These are phyloP conservation scores for Penicillium griseofulvum DNA, from an alignment of 2,329 filamentous ascomycete genomes.

Conservation along the genomic window DNA sequence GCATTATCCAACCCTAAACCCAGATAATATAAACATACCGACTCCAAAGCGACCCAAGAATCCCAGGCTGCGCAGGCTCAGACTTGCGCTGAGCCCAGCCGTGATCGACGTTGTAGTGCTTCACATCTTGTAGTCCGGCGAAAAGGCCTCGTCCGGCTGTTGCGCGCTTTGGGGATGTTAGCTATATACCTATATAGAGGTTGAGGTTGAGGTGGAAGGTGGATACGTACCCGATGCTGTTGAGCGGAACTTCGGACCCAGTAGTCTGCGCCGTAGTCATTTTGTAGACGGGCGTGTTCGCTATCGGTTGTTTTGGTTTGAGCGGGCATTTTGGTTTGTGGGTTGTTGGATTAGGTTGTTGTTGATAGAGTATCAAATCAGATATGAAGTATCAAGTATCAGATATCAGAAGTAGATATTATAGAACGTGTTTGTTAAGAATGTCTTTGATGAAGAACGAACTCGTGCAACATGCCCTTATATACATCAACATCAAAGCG, in stretches of 20 bases:
- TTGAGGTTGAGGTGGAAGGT: no score
- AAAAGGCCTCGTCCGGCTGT: slow-evolving; percentile 40
- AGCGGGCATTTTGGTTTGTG: slow-evolving; percentile 12
- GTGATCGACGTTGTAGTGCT: slow-evolving; percentile 39
- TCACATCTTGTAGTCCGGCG: slow-evolving; percentile 39
- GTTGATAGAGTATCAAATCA: background rate
- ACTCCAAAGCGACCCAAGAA: slow-evolving; percentile 20
- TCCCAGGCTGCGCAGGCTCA: slow-evolving; percentile 10
- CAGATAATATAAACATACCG: slow-evolving; percentile 19
- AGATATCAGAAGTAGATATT: background rate
- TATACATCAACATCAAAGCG: slow-evolving; percentile 1
- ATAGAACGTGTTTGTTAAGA: no score
- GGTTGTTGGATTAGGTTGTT: background rate
- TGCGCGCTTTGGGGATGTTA: slow-evolving; percentile 23
- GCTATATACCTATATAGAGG: background rate
- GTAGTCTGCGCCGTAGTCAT: slow-evolving; percentile 38
- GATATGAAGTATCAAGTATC: background rate
- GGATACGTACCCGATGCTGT: slow-evolving; percentile 23
- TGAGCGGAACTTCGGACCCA: slow-evolving; percentile 30
- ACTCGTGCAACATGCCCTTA: background rate
- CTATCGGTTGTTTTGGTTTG: background rate
- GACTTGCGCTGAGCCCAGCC: slow-evolving; percentile 36
- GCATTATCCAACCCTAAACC: background rate
- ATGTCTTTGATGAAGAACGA: background rate
- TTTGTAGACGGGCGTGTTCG: slow-evolving; percentile 26